phyloP scores from a whole-genome alignment of 2,329 filamentous ascomycete species.

The Paecilomyces sp. region DNA sequence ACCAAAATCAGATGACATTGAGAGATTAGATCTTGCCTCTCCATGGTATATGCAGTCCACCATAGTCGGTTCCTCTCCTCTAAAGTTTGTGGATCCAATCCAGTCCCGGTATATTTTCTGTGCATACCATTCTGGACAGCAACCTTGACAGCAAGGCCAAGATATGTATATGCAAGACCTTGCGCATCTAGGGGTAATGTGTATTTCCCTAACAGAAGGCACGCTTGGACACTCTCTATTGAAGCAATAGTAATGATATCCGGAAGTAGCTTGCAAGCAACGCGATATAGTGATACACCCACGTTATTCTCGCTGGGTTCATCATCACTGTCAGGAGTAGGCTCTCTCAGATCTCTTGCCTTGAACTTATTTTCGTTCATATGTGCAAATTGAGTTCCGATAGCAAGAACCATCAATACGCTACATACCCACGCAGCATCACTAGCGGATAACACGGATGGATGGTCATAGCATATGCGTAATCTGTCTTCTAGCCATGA shows the following conservation, averaged over 20 bases:
- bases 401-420: conserved; percentile 36
- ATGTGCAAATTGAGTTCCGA: conserved; percentile 39
- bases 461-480: conserved; percentile 30
- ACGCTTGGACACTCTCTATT: conserved; percentile 52
- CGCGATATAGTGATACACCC: conserved; percentile 51
- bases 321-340: conserved; percentile 23
- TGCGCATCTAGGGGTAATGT: conserved; percentile 50
- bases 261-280: conserved; percentile 47
- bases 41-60: conserved; percentile 52
- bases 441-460: conserved; percentile 25
- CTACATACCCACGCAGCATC: conserved; percentile 35
- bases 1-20: not conserved
- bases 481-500: conserved; percentile 34
- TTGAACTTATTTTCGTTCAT: conserved; percentile 31
- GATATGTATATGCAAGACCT: conserved; percentile 51
- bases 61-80: conserved; percentile 52
- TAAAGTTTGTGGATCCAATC: conserved; percentile 41
- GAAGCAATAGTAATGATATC: conserved; percentile 52
- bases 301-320: conserved; percentile 46
- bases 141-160: conserved; percentile 49
- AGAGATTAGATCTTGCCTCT: conserved; percentile 37
- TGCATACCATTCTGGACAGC: conserved; percentile 58
- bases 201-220: conserved; percentile 50
- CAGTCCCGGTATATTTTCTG: conserved; percentile 42
- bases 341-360: conserved; percentile 17